A percentile compares a stretch with the other conserved stretches of the same genome.
These are phyloP conservation scores for Camellia oleifera DNA, from an alignment of 179 eudicot species.

Conservation along the genomic window DNA sequence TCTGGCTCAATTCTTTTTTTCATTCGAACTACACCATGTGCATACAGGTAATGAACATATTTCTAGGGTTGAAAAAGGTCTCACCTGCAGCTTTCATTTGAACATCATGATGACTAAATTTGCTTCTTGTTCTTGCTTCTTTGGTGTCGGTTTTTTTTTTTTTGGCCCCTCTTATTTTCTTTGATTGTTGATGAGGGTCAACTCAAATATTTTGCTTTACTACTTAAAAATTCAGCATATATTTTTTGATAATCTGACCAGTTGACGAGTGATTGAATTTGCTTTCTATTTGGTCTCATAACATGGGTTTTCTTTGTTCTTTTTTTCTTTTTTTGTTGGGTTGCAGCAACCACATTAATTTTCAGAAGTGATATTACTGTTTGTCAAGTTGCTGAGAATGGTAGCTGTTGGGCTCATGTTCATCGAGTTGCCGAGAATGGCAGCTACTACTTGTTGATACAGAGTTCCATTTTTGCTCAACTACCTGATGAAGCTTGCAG, in stretches of 20 bases:
- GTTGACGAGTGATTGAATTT: background rate
- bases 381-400: too few relatives aligned
- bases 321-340: background rate
- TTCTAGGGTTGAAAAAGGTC: background rate
- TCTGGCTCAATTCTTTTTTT: background rate
- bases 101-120: background rate
- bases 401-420: background rate
- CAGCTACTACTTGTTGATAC: background rate
- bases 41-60: background rate
- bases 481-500: background rate
- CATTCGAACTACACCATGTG: too few relatives aligned
- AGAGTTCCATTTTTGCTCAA: background rate
- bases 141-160: too few relatives aligned
- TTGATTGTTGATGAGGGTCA: too few relatives aligned
- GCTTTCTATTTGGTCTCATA: background rate
- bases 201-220: too few relatives aligned
- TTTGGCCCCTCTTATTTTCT: too few relatives aligned
- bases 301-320: background rate
- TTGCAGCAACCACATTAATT: constrained; percentile 42
- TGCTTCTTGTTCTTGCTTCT: too few relatives aligned
- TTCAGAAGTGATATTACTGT: background rate
- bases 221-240: too few relatives aligned
- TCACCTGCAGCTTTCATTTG: background rate
- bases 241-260: too few relatives aligned
- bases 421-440: constrained; percentile 1